Evolutionary conservation across 108 stramenopile genomes (phyloP), one percentile per base, ranked within the genome.

Genomic region (Cafeteria roenbergensis): DNA sequence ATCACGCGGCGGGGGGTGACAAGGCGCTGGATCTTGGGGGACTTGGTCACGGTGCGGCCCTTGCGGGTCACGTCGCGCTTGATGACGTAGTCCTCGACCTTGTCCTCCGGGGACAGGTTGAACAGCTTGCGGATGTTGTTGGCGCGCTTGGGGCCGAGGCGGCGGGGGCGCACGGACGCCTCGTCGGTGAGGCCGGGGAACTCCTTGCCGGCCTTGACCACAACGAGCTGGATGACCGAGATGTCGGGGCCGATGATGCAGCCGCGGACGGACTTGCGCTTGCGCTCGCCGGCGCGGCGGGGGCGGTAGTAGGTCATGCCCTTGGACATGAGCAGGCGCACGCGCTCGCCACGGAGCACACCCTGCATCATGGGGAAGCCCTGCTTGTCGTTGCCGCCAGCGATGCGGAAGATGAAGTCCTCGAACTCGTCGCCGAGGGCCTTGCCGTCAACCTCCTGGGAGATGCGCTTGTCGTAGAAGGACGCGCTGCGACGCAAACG

Each of bases 361-460:
- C 97, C 97, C 83, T 99, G 97, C 85, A 91, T 92, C 97, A 99
- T 99, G 77, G 97, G 93, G 85, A 99, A 99, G 51, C 97, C 97
- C 85, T 99, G 93, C 86, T 99, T 99, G 84, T 99, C 97, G 78
- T 94, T 96, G 58, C 97, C 97, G 63, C 97, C 97, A 35, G 90
- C 86, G 75, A 99, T 93, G 69, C 91, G 91, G 76, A 98, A 82
- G 32, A 31, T 73, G 79, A 91, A 99, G 63, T 94, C 97, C 48
- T 88, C 85, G 80, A 93, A 99, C 80, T 99, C 94, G 36, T 99
- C 97, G 25, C 97, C 97, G 59, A 99, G 85, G 65, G 86, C 82
- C 51, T 75, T 73, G 37, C 94, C 97, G 52, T 92, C 91, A 70
- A 99, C 85, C 75, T 96, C 94, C 73, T 96, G 92, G 61, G 94